phyloP scores from a whole-genome alignment of 176 grass and related monocot species.

The Coix lacrymajobi region DNA sequence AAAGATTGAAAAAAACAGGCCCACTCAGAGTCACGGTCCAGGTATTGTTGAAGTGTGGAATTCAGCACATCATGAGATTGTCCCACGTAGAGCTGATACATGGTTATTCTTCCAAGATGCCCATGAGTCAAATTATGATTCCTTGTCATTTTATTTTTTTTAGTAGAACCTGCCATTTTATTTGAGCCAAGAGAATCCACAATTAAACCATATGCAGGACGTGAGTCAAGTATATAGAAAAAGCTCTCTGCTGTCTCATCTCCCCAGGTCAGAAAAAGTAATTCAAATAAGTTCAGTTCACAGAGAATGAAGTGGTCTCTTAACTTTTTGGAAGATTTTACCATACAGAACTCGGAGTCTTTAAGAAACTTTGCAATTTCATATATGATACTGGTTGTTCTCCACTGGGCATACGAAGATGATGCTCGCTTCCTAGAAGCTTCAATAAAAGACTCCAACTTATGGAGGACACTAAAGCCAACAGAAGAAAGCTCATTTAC shows the following conservation, averaged over 20 bases:
- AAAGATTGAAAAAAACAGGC: constrained; percentile 35
- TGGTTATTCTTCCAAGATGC: constrained; percentile 41
- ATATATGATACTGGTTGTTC: constrained; percentile 21
- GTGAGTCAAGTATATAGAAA: constrained; percentile 29
- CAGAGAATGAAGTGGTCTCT: neutral
- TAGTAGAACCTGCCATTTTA: neutral
- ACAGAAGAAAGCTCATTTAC: constrained; percentile 49
- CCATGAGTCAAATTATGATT: constrained; percentile 40
- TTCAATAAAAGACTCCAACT: constrained; percentile 40
- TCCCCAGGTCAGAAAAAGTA: constrained; percentile 30
- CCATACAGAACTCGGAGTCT: constrained; percentile 8
- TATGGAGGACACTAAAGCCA: constrained; percentile 45
- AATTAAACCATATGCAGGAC: constrained; percentile 26
- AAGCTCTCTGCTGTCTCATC: constrained; percentile 23
- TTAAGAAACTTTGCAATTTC: constrained; percentile 46
- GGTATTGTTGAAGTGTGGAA: constrained; percentile 20
- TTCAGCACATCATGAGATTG: constrained; percentile 16
- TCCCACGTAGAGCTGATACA: constrained; percentile 39
- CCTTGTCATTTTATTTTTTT: neutral
- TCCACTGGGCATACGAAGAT: constrained; percentile 21
- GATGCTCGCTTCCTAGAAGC: neutral
- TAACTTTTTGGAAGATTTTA: constrained; percentile 12
- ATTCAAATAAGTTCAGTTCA: constrained; percentile 16
- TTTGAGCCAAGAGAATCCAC: constrained; percentile 26
- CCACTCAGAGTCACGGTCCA: constrained; percentile 33